phyloP scores from a whole-genome alignment of 176 grass and related monocot genomes.

The Oryza longistaminata region DNA sequence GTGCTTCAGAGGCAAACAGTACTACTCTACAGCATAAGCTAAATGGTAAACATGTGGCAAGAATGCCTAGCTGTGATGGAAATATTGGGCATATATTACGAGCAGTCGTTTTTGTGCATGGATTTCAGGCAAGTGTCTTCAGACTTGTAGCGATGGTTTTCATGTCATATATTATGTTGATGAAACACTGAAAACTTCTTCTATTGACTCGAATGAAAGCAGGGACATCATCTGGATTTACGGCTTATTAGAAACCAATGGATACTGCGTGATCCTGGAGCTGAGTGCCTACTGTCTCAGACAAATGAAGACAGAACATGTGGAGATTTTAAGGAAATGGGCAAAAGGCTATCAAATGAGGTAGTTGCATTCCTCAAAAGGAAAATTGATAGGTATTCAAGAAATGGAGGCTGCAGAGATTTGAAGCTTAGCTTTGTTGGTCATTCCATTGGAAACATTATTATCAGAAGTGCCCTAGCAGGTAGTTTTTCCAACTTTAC shows the following conservation, averaged over 20 bases:
- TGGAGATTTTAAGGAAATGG: conserved; percentile 95
- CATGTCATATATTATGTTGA: conserved; percentile 6
- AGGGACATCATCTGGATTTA: conserved; percentile 94
- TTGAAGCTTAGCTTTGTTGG: conserved; percentile 90
- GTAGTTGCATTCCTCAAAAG: conserved; percentile 63
- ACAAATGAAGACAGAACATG: conserved; percentile 86
- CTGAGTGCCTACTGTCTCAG: conserved; percentile 83
- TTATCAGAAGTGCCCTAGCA: conserved; percentile 80
- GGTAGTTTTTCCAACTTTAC: conserved; percentile 47
- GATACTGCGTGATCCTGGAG: conserved; percentile 84
- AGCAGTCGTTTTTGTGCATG: conserved; percentile 93
- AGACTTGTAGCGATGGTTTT: neutral
- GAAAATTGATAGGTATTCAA: conserved; percentile 67
- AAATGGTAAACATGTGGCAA: conserved; percentile 36
- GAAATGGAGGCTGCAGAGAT: conserved; percentile 68
- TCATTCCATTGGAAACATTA: conserved; percentile 94
- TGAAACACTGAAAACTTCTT: neutral
- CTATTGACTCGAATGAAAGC: conserved; percentile 11
- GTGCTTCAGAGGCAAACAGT: conserved; percentile 36
- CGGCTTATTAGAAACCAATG: conserved; percentile 87
- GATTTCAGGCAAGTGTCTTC: conserved; percentile 78
- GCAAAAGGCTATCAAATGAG: conserved; percentile 71
- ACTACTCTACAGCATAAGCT: conserved; percentile 36
- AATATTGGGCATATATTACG: conserved; percentile 51
- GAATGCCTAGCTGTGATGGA: conserved; percentile 34